Conservation (phyloP, 495 filamentous ascomycete species). For the Podospora conica region DNA sequence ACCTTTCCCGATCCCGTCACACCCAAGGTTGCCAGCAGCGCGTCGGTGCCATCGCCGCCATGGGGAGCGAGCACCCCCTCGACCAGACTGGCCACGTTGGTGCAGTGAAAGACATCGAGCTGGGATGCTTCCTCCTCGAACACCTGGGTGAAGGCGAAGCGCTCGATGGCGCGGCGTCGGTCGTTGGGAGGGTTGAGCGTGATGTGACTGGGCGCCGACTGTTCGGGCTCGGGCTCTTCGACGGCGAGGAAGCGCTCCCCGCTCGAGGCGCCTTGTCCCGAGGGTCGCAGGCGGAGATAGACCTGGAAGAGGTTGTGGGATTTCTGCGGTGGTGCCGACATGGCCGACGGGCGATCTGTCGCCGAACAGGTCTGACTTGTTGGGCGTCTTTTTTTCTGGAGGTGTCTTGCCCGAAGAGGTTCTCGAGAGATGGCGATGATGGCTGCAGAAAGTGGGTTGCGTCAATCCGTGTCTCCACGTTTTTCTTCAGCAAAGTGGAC, state of each 20-base stretch:
- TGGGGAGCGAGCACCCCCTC: conserved; percentile 66
- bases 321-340: conserved; percentile 27
- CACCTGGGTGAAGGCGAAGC: conserved; percentile 88
- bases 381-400: background rate
- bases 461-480: background rate
- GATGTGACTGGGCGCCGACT: conserved; percentile 64
- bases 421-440: background rate
- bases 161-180: conserved; percentile 81
- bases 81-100: conserved; percentile 65
- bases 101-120: conserved; percentile 80
- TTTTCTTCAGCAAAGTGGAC: background rate
- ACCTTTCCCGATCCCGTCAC: conserved; percentile 97
- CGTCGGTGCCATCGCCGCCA: conserved; percentile 76
- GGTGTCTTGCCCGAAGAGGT: background rate
- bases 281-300: conserved; percentile 81
- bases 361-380: background rate
- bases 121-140: conserved; percentile 83
- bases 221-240: conserved; percentile 50
- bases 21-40: conserved; percentile 82
- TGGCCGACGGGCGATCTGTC: conserved; percentile 20
- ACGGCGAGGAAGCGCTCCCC: conserved; percentile 72
- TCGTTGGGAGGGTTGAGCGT: conserved; percentile 80
- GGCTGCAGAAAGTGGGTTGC: background rate
- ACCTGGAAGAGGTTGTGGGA: conserved; percentile 72
- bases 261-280: conserved; percentile 34